Base-by-base conservation (phyloP, 1,284 basidiomycete genomes). In the Dichomitus squalens region DNA sequence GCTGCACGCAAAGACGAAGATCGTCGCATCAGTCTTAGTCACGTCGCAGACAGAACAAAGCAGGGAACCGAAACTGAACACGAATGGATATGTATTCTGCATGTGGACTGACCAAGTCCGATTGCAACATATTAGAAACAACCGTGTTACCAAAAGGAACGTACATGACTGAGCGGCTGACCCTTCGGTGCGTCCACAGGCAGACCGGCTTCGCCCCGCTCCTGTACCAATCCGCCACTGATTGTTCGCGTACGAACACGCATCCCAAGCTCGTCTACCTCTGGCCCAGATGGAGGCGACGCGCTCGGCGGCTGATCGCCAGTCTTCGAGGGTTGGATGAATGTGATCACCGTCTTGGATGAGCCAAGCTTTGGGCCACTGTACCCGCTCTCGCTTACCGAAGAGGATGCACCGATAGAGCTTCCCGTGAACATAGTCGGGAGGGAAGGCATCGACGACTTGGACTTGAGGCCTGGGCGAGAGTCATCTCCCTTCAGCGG, bases 101-200 rank as follows among this genome's bases (percentile, higher is more conserved):
- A 21, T 8, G 31, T 54, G 44, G 41, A 57, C 57, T 60, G 51
- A 23, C 36, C 54, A 46, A 50, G 11, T 23, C n/a, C 43, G 36
- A 50, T 23, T 31, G 36, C 25, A 38, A 39, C 35, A 40, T 21
- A 62, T 47, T 20, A 47, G 44, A 65, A 70, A 68, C 66, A 66
- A 67, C 58, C 53, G 59, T 76, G 81, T 85, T 77, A 84, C 84
- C 85, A 78, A 79, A 84, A 82, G 78, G 81, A 82, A 92, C 89
- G 87, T 83, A 92, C 89, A 85, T 92, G 90, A 75, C 82, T 86
- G 76, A 91, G 74, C 64, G 88, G 85, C 70, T 83, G 85, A 64
- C 81, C 79, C 53, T 79, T 75, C 25, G 44, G 44, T 16, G 74
- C 69, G 16, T 23, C 50, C 52, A 77, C 67, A 55, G 80, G 77